phyloP scores from a whole-genome alignment of 192 early-diverging fungal genomes.

The Mortierella hygrophila region DNA sequence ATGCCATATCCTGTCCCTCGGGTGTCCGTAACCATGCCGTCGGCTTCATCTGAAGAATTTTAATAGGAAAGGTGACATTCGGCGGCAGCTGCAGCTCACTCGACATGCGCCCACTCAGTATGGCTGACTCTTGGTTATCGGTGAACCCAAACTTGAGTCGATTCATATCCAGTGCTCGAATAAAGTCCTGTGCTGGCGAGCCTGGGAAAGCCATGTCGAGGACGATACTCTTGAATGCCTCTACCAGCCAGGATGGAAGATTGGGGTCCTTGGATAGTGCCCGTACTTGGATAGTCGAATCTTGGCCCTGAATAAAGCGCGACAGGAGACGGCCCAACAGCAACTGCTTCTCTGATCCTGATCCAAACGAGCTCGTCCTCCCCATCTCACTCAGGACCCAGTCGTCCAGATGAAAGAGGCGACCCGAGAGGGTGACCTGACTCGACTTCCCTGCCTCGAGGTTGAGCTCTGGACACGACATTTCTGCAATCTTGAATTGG shows the following conservation, averaged over 20 bases:
- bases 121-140: conserved; percentile 18
- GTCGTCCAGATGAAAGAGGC: conserved; percentile 53
- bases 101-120: conserved; percentile 25
- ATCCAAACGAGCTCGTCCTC: not conserved
- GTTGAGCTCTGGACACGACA: conserved; percentile 12
- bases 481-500: conserved; percentile 45
- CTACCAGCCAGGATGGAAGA: conserved; percentile 35
- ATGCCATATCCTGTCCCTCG: conserved; percentile 22
- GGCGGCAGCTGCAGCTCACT: conserved; percentile 46
- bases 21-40: conserved; percentile 16
- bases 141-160: conserved; percentile 37
- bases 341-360: conserved; percentile 42
- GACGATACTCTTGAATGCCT: conserved; percentile 41
- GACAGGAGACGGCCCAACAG: conserved; percentile 39
- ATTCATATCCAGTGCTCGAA: conserved; percentile 33
- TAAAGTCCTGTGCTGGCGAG: conserved; percentile 41
- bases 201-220: conserved; percentile 48
- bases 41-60: conserved; percentile 47
- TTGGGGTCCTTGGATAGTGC: conserved; percentile 38
- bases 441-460: conserved; percentile 25
- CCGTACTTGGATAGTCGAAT: conserved; percentile 48
- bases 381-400: conserved; percentile 15
- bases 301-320: conserved; percentile 38
- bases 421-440: conserved; percentile 27
- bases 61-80: conserved; percentile 53